Conservation (phyloP, 805 yeast species). For the Saccharomycopsis synnaedendra region DNA sequence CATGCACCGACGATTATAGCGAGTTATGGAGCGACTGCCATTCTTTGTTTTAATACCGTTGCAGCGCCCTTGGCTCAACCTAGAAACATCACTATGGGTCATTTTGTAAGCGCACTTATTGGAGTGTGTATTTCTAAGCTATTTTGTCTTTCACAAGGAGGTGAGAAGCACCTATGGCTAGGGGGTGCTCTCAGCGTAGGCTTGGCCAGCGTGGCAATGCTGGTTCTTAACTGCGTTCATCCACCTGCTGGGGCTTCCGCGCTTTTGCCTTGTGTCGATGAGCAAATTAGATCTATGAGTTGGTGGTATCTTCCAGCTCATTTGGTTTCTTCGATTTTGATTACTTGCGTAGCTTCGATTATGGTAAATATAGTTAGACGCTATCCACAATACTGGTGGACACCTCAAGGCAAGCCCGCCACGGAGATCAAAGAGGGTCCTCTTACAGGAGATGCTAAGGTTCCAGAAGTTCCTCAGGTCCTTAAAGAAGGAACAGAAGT, state of each 20-base stretch:
- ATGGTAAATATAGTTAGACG: conserved; percentile 40
- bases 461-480: too few species aligned
- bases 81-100: conserved; percentile 44
- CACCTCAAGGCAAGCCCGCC: conserved; percentile 19
- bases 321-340: conserved; percentile 35
- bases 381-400: conserved; percentile 58
- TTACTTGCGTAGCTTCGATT: conserved; percentile 38
- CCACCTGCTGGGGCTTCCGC: conserved; percentile 73
- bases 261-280: conserved; percentile 41
- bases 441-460: too few species aligned
- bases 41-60: conserved; percentile 44
- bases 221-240: conserved; percentile 43
- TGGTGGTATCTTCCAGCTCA: conserved; percentile 59
- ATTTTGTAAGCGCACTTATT: conserved; percentile 37
- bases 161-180: conserved; percentile 40
- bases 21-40: conserved; percentile 52
- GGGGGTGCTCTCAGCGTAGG: conserved; percentile 50
- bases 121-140: conserved; percentile 46
- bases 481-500: too few species aligned
- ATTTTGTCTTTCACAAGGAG: conserved; percentile 33
- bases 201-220: conserved; percentile 41
- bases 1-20: conserved; percentile 40
- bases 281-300: conserved; percentile 34
- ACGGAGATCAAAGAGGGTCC: too few species aligned
- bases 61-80: conserved; percentile 57